Conservation (phyloP, 305 asterid species). For the Coffea humblotiana region DNA sequence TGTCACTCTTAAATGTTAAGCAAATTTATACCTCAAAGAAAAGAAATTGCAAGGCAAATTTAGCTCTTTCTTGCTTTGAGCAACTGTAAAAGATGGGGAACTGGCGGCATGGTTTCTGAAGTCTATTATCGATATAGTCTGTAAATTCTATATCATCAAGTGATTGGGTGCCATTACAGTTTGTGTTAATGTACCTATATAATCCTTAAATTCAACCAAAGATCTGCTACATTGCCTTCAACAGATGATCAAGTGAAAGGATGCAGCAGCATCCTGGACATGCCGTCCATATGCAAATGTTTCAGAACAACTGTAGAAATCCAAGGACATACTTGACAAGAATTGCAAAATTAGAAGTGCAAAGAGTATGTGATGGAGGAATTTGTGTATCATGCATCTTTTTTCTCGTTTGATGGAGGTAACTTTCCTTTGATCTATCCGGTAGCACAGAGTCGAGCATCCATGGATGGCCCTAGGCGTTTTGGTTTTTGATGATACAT, state of each 20-base stretch:
- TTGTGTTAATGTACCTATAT: background rate
- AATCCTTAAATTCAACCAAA: background rate
- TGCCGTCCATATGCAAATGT: background rate
- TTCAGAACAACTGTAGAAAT: background rate
- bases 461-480: no score
- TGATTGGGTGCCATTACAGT: background rate
- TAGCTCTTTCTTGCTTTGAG: background rate
- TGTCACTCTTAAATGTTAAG: background rate
- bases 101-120: background rate
- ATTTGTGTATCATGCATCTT: no score
- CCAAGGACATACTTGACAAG: no score
- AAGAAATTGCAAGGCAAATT: background rate
- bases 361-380: background rate
- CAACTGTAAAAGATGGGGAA: background rate
- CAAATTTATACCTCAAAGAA: background rate
- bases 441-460: background rate
- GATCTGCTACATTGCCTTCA: background rate
- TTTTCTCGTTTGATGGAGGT: background rate
- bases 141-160: background rate
- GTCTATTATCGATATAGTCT: background rate
- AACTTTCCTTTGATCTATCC: slow-evolving; percentile 6
- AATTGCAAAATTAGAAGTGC: background rate
- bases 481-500: no score
- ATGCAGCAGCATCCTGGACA: background rate
- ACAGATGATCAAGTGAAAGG: slow-evolving; percentile 2